Evolutionary conservation across 352 stramenopile genomes (phyloP), one percentile per base, ranked within the genome.

Genomic region (Albugo candida): DNA sequence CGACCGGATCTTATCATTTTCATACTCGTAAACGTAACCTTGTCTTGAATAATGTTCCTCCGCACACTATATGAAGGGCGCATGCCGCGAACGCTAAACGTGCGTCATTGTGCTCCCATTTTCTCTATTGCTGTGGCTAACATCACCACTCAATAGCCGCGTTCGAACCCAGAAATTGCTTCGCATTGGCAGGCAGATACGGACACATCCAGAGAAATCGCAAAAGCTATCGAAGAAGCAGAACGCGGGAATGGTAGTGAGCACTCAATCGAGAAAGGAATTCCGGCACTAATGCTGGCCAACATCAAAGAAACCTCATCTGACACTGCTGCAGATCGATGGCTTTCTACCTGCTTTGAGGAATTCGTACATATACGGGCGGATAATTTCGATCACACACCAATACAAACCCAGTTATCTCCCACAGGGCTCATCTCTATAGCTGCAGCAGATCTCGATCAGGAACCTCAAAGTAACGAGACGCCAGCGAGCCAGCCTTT

Each of bases 151-250:
- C 8, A 10, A 6, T 39, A 88, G 76, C 76, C 76, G 13, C 76
- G 70, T 19, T 52, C 71, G 1, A 67, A 88, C 51, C 66, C 70
- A 2, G 58, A 84, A 43, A 58, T 65, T 18, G 81, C 72, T 6
- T 80, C 57, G 34, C 85, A 88, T 58, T 88, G 76, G 76, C 60
- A 70, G 20, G 72, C 85, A 42, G 76, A 88, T 55, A 88, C 76
- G 12, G 55, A 67, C 27, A 82, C 63, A 35, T 64, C 75, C 11
- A 63, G 54, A 10, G 75, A 79, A 48, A 70, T 88, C 14, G 70
- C 67, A 34, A 64, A 65, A 8, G 57, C 64, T 10, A 82, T 88
- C 63, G 63, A 55, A 18, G 76, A 88, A 50, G 54, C 83, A 11
- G 45, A 54, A 8, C 54, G 55, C 2, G 63, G 80, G 41, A 42